Evolutionary conservation across 208 protist genomes (phyloP), one percentile per base, ranked within the genome.

Genomic region (Leishmania guyanensis): DNA sequence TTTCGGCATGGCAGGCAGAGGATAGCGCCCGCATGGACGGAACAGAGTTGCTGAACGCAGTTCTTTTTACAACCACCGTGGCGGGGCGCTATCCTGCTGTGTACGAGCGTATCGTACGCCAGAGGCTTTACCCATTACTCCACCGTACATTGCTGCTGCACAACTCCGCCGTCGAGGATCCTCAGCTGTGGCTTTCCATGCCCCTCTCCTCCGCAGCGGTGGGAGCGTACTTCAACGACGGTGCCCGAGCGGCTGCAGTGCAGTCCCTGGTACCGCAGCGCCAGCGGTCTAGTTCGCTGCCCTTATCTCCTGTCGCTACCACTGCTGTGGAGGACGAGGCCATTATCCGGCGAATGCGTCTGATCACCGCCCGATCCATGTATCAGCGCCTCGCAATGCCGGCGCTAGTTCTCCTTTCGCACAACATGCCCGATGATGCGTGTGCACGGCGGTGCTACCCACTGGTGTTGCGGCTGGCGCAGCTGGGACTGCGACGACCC

Each of bases 331-430:
- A 46, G 50, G 22, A 46, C n/a, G 76, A 79, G 46, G 58, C 76
- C 16, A 12, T 48, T 14, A 33, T 82, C 43, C 73, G 81, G 58
- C 74, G 62, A 62, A 65, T 80, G 66, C 79, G 74, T 48, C 50
- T 86, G 72, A 86, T 83, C 16, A 75, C 77, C 1, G 75, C 73
- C 43, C 86, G 74, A 46, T 33, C 77, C 50, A 79, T 82, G 72
- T 93, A 90, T 78, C 85, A 88, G 73, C 82, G 77, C 39, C 77
- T 88, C 51, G 88, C 87, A 17, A 88, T 93, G 79, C 88, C 91
- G 6, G 87, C 89, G 33, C 85, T 96, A 70, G 77, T 86, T 14
- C 53, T 96, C 22, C 79, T 96, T 14, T 87, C 87, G 36, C 86
- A 93, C 72, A 96, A 96, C 75, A 85, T 94, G 76, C 91, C 89